phyloP scores from a whole-genome alignment of 1,284 basidiomycete genomes.

The Sanghuangporus weigelae region DNA sequence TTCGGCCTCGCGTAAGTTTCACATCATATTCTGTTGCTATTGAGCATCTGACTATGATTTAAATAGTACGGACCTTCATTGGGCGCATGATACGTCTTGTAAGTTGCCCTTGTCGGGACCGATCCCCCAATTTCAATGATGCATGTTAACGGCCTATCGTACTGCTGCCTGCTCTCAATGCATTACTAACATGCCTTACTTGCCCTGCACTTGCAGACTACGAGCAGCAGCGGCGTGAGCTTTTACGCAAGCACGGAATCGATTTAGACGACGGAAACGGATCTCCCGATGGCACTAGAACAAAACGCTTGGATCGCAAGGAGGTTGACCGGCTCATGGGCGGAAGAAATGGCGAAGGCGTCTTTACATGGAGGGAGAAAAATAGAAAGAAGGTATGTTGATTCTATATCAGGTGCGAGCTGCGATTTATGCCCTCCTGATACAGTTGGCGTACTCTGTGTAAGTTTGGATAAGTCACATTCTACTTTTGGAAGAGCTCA shows the following conservation, averaged over 20 bases:
- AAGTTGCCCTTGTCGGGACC: constrained; percentile 22
- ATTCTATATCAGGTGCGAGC: constrained; percentile 3
- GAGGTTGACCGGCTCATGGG: constrained; percentile 80
- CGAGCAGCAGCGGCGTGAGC: constrained; percentile 85
- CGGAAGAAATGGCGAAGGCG: constrained; percentile 66
- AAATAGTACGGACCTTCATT: constrained; percentile 74
- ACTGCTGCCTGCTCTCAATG: neutral
- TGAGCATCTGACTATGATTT: constrained; percentile 19
- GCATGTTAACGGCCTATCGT: neutral
- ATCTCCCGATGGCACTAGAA: constrained; percentile 57
- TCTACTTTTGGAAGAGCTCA: constrained; percentile 5
- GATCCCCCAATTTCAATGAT: neutral
- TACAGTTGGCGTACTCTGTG: constrained; percentile 88
- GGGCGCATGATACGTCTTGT: constrained; percentile 92
- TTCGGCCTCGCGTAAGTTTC: constrained; percentile 86
- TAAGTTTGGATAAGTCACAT: constrained; percentile 36
- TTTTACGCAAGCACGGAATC: constrained; percentile 91
- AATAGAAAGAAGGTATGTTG: constrained; percentile 74
- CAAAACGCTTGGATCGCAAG: constrained; percentile 70
- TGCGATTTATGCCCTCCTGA: constrained; percentile 16
- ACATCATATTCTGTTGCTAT: constrained; percentile 25
- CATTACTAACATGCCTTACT: neutral
- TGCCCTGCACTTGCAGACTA: constrained; percentile 59
- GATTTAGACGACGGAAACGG: constrained; percentile 81
- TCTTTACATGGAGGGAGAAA: constrained; percentile 94